phyloP scores from a whole-genome alignment of 2,329 filamentous ascomycete species.

The Alternaria solani region DNA sequence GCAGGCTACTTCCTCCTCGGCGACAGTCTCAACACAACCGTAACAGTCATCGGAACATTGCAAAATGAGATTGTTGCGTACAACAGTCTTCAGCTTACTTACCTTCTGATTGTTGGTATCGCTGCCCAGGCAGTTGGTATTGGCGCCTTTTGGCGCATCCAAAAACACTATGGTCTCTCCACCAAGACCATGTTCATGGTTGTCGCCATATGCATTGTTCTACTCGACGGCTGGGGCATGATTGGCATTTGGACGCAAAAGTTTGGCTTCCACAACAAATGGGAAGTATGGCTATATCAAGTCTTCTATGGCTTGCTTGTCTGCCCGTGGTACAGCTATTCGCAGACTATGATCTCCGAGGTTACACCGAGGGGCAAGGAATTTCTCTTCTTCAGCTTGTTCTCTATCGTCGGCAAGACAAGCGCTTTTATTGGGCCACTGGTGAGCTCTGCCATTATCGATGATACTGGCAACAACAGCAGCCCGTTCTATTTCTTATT shows the following conservation, averaged over 20 bases:
- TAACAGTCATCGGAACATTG: conserved; percentile 71
- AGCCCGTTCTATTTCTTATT: conserved; percentile 71
- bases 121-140: conserved; percentile 70
- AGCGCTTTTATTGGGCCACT: conserved; percentile 73
- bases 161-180: conserved; percentile 65
- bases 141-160: conserved; percentile 67
- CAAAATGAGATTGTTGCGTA: conserved; percentile 72
- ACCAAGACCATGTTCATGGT: conserved; percentile 75
- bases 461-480: conserved; percentile 65
- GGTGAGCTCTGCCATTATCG: conserved; percentile 74
- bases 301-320: conserved; percentile 71
- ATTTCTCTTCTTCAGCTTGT: conserved; percentile 74
- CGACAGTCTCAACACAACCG: conserved; percentile 74
- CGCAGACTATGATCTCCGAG: conserved; percentile 74
- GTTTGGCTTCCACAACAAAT: conserved; percentile 63
- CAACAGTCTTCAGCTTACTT: conserved; percentile 70
- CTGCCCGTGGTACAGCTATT: conserved; percentile 75
- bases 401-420: conserved; percentile 74
- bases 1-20: conserved; percentile 70
- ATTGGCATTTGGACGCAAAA: conserved; percentile 64
- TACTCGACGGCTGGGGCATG: conserved; percentile 68
- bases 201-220: conserved; percentile 67
- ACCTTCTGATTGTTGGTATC: conserved; percentile 72
- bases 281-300: conserved; percentile 62
- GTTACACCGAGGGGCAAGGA: conserved; percentile 73